Evolutionary conservation across 1,139 yeast genomes (phyloP), one percentile per base, ranked within the genome.

Genomic region (Taphrina wiesneri): DNA sequence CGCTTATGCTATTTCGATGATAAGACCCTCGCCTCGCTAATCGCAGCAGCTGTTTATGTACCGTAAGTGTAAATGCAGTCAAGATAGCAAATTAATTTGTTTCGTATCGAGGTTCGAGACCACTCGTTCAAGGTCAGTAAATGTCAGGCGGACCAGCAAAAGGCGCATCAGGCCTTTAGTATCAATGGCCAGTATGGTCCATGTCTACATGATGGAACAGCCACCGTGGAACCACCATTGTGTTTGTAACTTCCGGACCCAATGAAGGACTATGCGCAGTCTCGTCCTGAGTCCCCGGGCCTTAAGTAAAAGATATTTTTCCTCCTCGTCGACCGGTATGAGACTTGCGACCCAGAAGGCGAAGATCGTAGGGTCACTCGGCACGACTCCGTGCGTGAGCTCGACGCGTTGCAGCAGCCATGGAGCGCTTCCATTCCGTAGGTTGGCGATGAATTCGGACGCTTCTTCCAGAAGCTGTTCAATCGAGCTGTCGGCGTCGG

Each of bases 301-400:
- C 46, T 53, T 57, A 19, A 63, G 30, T 25, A 63, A 39, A 13
- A 56, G 56, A 25, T 63, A 63, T 32, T 53, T 51, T 26, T 63
- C 67, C 25, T 63, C 52, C 52, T 63, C 67, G 30, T 63, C 57
- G 25, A 57, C 57, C 3, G 67, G 67, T 4, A 63, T 49, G 36
- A 63, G 43, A 49, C 59, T 63, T 17, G 67, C 67, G 28, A 63
- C 62, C 67, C 67, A 63, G 43, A 63, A 63, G 5, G 57, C 59
- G 21, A 56, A 57, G 36, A 56, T 62, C 7, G 53, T 53, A 15
- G 63, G 63, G 23, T 57, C 63, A 17, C 32, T 62, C 26, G 63
- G 63, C 13, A 53, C 53, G 15, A 32, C 63, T 6, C 63, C 67
- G 21, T 63, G 63, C n/a, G 63, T 56, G 9, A 56, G 52, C 30